A percentile compares a stretch with the other conserved stretches of the same genome.
Evolutionary conservation across 148 eudicot genomes (phyloP).

Genomic region (Camellia lanceoleosa): DNA sequence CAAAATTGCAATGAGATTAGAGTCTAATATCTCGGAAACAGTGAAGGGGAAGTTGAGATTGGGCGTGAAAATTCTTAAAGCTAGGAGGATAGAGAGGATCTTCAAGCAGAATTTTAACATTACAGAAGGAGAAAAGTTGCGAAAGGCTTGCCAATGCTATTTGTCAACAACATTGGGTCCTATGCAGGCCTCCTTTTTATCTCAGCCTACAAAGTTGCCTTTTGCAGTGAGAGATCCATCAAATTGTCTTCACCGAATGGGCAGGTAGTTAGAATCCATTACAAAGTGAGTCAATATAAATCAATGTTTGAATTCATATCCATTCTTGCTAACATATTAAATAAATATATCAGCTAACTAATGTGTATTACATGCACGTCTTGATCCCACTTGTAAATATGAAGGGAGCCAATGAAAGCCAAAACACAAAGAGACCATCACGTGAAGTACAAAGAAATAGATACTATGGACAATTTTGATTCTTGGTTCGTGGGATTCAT

Average conservation of each 20-base stretch:
- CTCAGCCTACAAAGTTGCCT: slow-evolving; percentile 43
- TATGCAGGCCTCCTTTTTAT: slow-evolving; percentile 46
- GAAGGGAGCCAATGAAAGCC: slow-evolving; percentile 25
- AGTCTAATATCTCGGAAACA: slow-evolving; percentile 26
- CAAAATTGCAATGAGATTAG: slow-evolving; percentile 17
- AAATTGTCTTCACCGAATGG: slow-evolving; percentile 25
- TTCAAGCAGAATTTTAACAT: slow-evolving; percentile 39
- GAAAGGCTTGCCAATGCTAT: slow-evolving; percentile 47
- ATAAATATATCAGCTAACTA: too few relatives aligned
- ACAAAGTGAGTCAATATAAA: slow-evolving; percentile 12
- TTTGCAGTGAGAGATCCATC: slow-evolving; percentile 46
- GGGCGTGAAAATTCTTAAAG: slow-evolving; percentile 34
- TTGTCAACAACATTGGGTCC: slow-evolving; percentile 56
- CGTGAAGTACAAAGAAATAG: slow-evolving; percentile 31
- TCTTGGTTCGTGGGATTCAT: slow-evolving; percentile 42
- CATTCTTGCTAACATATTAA: not conserved
- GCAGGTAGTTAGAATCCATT: too few relatives aligned
- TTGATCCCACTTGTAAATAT: slow-evolving; percentile 24
- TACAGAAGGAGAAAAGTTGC: slow-evolving; percentile 37
- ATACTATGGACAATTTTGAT: slow-evolving; percentile 29
- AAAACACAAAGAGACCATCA: slow-evolving; percentile 18
- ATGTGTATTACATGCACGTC: not conserved
- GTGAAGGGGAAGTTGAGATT: slow-evolving; percentile 39
- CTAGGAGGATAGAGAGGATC: slow-evolving; percentile 36
- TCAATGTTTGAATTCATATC: too few relatives aligned